Evolutionary conservation across 768 basidiomycete species (phyloP).

Genomic region (Leucocoprinus sp.): DNA sequence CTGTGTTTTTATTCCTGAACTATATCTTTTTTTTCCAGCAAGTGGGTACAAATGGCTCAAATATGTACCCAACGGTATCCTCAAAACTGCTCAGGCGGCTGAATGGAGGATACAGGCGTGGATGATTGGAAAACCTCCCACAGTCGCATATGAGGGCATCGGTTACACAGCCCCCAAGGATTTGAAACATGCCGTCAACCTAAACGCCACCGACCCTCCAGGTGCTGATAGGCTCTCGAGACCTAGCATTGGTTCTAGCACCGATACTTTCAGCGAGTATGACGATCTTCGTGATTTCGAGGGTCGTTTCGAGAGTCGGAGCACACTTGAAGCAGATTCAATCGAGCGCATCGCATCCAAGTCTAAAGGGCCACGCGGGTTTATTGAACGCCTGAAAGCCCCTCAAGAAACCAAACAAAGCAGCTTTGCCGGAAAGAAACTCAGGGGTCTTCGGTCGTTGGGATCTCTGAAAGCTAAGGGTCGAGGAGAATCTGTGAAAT

Average conservation of each 20-base stretch:
- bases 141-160: slow-evolving; percentile 77
- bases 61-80: slow-evolving; percentile 86
- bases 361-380: slow-evolving; percentile 59
- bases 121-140: slow-evolving; percentile 95
- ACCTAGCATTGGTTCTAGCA: slow-evolving; percentile 62
- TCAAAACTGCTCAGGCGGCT: slow-evolving; percentile 93
- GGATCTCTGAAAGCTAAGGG: slow-evolving; percentile 63
- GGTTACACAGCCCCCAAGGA: slow-evolving; percentile 53
- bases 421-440: slow-evolving; percentile 33
- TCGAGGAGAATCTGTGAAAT: slow-evolving; percentile 24
- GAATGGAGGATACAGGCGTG: slow-evolving; percentile 97
- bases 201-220: slow-evolving; percentile 25
- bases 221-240: slow-evolving; percentile 38
- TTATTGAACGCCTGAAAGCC: slow-evolving; percentile 56
- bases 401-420: slow-evolving; percentile 32
- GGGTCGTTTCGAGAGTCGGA: slow-evolving; percentile 75
- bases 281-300: slow-evolving; percentile 85
- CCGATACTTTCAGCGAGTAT: slow-evolving; percentile 71
- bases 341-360: slow-evolving; percentile 22
- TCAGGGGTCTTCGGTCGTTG: slow-evolving; percentile 77
- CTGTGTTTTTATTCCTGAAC: slow-evolving; percentile 10
- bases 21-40: slow-evolving; percentile 19
- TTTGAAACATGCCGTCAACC: slow-evolving; percentile 13
- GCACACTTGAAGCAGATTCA: slow-evolving; percentile 51
- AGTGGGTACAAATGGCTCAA: slow-evolving; percentile 94